These are phyloP conservation scores for Wickerhamomyces alni DNA, from an alignment of 805 yeast species.

Conservation along the genomic window DNA sequence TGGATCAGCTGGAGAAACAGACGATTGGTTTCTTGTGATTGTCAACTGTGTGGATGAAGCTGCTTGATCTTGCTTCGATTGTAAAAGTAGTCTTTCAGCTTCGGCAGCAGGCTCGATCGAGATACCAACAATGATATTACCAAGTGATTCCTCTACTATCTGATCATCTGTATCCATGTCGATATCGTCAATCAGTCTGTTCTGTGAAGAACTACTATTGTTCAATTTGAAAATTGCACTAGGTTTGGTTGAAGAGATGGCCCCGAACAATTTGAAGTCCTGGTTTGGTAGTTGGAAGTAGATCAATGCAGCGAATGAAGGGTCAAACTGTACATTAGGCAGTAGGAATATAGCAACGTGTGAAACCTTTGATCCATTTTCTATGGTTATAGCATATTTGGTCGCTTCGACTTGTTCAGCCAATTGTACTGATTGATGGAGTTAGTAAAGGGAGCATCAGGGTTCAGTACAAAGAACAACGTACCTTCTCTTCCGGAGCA, in stretches of 20 bases:
- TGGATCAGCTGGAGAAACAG: conserved; percentile 30
- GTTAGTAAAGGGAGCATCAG: neutral
- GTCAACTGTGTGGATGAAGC: conserved; percentile 6
- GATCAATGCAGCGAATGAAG: conserved; percentile 72
- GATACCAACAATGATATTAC: conserved; percentile 62
- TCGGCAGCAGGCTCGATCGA: conserved; percentile 74
- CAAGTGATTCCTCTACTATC: conserved; percentile 14
- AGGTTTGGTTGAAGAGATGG: conserved; percentile 60
- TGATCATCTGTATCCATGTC: conserved; percentile 40
- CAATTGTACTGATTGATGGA: conserved; percentile 23
- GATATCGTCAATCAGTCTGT: conserved; percentile 48
- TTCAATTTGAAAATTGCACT: conserved; percentile 87
- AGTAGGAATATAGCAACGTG: conserved; percentile 80
- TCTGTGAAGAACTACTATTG: conserved; percentile 23
- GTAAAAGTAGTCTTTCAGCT: conserved; percentile 54
- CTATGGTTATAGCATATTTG: conserved; percentile 59
- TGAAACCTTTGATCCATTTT: conserved; percentile 59
- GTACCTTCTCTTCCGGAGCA: conserved; percentile 65
- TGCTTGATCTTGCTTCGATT: conserved; percentile 23
- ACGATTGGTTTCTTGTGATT: conserved; percentile 14
- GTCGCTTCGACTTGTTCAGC: conserved; percentile 64
- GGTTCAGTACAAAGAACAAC: conserved; percentile 11
- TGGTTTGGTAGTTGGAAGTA: conserved; percentile 66
- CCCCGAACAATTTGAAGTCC: conserved; percentile 63
- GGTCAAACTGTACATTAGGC: conserved; percentile 74